These are phyloP conservation scores for Aurantiochytrium sp. DNA, from an alignment of 108 stramenopile species.

Conservation along the genomic window DNA sequence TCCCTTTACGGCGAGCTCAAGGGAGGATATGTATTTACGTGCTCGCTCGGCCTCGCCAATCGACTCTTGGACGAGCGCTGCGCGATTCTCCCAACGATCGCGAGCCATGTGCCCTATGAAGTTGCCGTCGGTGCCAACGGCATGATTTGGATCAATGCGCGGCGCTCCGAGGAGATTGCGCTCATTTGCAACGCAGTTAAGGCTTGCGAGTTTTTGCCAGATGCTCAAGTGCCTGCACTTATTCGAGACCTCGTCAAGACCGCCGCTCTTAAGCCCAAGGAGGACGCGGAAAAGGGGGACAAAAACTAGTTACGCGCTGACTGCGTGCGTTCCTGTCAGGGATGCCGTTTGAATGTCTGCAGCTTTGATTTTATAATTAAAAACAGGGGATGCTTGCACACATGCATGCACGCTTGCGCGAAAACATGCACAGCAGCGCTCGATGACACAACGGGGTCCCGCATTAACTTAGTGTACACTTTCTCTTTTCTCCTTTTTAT, in stretches of 20 bases:
- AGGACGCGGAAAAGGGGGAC: not conserved
- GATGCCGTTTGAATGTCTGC: no score
- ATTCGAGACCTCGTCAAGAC: not conserved
- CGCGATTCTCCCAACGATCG: not conserved
- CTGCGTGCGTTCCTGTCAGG: no score
- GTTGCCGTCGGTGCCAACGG: slow-evolving; percentile 19
- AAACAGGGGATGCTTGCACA: not conserved
- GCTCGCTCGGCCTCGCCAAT: not conserved
- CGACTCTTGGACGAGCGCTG: not conserved
- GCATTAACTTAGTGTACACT: no score
- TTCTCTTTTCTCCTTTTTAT: not conserved
- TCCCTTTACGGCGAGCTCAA: slow-evolving; percentile 20
- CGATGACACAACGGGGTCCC: no score
- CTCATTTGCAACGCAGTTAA: not conserved
- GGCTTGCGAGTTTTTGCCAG: not conserved
- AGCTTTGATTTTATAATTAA: not conserved
- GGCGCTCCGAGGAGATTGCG: not conserved
- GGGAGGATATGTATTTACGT: not conserved
- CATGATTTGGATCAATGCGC: slow-evolving; percentile 1
- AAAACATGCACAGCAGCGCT: no score
- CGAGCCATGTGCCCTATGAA: not conserved
- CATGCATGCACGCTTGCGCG: not conserved
- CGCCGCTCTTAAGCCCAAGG: not conserved
- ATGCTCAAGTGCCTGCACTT: not conserved
- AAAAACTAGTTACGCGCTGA: no score